phyloP scores from a whole-genome alignment of 164 flowering plant genomes.

The Umbellularia californica region DNA sequence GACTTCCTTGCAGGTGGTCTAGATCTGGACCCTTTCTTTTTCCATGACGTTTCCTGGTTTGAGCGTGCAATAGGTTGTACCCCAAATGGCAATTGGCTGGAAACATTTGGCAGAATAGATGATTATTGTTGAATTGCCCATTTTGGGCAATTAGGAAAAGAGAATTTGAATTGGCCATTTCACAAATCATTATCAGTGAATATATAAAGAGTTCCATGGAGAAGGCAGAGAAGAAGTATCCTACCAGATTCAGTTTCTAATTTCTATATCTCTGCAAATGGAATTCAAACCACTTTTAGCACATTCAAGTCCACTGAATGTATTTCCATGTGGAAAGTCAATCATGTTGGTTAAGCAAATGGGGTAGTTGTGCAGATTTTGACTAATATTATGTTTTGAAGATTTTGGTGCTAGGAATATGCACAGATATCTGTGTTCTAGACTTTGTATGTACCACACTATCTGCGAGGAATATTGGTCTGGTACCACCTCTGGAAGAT shows the following conservation, averaged over 20 bases:
- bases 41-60: neutral
- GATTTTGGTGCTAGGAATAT: constrained; percentile 88
- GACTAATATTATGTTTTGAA: constrained; percentile 22
- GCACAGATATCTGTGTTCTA: constrained; percentile 89
- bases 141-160: neutral
- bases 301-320: too few relatives aligned
- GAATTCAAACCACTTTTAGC: too few relatives aligned
- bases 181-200: too few relatives aligned
- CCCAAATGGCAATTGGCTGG: neutral
- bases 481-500: constrained; percentile 67
- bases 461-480: constrained; percentile 75
- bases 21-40: neutral
- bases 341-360: neutral
- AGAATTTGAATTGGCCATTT: too few relatives aligned
- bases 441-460: constrained; percentile 75
- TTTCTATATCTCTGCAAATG: neutral
- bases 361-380: neutral
- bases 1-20: neutral
- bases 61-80: neutral
- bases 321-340: neutral
- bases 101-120: neutral
- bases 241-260: too few relatives aligned
- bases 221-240: too few relatives aligned
- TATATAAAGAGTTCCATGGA: too few relatives aligned
- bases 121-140: neutral